Evolutionary conservation across 768 basidiomycete species (phyloP).

Genomic region (Leccinum obscurum): DNA sequence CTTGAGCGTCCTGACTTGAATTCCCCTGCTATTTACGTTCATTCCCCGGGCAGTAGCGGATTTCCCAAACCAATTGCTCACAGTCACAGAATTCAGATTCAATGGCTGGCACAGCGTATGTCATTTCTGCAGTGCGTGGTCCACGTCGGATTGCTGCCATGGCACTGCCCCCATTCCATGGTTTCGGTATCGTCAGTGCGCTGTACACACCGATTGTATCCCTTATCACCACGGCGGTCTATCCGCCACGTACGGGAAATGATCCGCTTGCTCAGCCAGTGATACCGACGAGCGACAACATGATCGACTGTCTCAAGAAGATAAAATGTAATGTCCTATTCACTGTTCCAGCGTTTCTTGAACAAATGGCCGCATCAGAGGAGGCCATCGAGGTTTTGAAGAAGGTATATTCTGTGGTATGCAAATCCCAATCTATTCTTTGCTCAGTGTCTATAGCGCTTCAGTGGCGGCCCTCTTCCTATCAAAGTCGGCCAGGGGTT

Average conservation of each 20-base stretch:
- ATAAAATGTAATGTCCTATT: no score
- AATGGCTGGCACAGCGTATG: conserved; percentile 40
- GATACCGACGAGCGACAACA: conserved; percentile 40
- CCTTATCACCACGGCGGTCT: conserved; percentile 21
- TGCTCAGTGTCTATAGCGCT: conserved; percentile 9
- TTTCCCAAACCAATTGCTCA: conserved; percentile 47
- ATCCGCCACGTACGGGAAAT: conserved; percentile 25
- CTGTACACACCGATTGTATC: conserved; percentile 23
- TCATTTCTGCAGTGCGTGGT: neutral
- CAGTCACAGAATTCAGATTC: conserved; percentile 24
- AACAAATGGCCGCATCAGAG: conserved; percentile 34
- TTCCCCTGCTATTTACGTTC: conserved; percentile 43
- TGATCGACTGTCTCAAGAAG: conserved; percentile 31
- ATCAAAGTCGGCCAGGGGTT: conserved; percentile 35
- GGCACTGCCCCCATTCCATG: conserved; percentile 31
- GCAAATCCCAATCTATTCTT: conserved; percentile 5
- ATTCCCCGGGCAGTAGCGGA: conserved; percentile 51
- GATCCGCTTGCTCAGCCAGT: conserved; percentile 32
- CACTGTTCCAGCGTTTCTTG: conserved; percentile 39
- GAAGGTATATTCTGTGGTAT: conserved; percentile 31
- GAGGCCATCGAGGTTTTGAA: conserved; percentile 28
- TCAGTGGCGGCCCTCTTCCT: conserved; percentile 40
- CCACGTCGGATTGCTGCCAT: conserved; percentile 24
- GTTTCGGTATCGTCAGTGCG: conserved; percentile 17
- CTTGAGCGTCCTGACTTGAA: conserved; percentile 27